Conservation (phyloP, 1,139 yeast genomes). For the Geotrichum carabidarum region DNA sequence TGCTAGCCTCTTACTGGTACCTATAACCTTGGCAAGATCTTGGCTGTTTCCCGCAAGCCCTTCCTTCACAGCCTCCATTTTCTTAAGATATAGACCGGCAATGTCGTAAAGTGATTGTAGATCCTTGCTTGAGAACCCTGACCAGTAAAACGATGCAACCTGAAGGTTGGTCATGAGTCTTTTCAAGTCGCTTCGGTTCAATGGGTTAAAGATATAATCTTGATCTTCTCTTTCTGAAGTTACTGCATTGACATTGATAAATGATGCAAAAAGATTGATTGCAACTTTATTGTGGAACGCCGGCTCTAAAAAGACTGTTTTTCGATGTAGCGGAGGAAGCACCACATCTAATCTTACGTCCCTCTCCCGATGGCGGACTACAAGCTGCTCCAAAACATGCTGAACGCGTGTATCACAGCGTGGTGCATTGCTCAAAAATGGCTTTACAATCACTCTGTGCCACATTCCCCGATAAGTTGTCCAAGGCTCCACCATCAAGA, state of each 20-base stretch:
- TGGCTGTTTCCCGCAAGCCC: constrained; percentile 38
- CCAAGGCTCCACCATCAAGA: constrained; percentile 59
- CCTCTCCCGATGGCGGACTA: constrained; percentile 51
- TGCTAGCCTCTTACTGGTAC: constrained; percentile 12
- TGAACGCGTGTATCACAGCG: constrained; percentile 45
- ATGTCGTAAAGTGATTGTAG: constrained; percentile 41
- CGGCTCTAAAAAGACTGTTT: constrained; percentile 54
- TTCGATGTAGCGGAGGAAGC: constrained; percentile 57
- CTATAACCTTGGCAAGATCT: not conserved
- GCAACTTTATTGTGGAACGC: constrained; percentile 58
- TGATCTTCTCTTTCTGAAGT: constrained; percentile 62
- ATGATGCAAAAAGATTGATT: constrained; percentile 58
- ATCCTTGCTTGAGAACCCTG: constrained; percentile 57
- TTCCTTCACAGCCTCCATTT: constrained; percentile 32
- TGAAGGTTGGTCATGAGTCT: constrained; percentile 57
- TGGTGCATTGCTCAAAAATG: constrained; percentile 39
- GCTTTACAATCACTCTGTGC: constrained; percentile 46
- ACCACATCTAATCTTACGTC: constrained; percentile 53
- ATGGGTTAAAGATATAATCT: constrained; percentile 66
- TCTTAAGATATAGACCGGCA: constrained; percentile 44
- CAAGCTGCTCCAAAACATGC: constrained; percentile 43
- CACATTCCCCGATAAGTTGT: constrained; percentile 46
- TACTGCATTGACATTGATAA: constrained; percentile 66
- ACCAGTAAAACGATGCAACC: constrained; percentile 68
- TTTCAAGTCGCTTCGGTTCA: constrained; percentile 51